These are phyloP conservation scores for Alternaria ventricosa DNA, from an alignment of 2,329 filamentous ascomycete species.

Conservation along the genomic window DNA sequence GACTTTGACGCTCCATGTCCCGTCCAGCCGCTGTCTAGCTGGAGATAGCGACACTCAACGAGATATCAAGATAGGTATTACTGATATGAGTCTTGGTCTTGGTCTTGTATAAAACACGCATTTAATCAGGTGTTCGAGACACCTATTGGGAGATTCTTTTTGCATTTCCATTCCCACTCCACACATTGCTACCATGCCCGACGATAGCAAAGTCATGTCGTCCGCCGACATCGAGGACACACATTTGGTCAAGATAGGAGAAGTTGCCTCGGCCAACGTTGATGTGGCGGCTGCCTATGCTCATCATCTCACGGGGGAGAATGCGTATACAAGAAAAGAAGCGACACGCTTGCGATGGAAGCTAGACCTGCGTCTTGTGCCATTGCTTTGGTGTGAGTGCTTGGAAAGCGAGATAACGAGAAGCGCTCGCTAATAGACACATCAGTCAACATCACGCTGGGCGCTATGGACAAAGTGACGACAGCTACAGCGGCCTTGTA, in stretches of 20 bases:
- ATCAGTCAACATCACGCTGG: slow-evolving; percentile 24
- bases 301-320: slow-evolving; percentile 30
- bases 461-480: slow-evolving; percentile 28
- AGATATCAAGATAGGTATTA: slow-evolving; percentile 3
- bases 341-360: slow-evolving; percentile 48
- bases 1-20: not conserved
- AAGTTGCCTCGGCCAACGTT: slow-evolving; percentile 12
- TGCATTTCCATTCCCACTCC: not conserved
- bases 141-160: not conserved
- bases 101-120: not conserved
- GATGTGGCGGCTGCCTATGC: slow-evolving; percentile 39
- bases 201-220: slow-evolving; percentile 1
- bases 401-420: not conserved
- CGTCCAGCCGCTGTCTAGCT: not conserved
- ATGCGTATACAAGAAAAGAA: slow-evolving; percentile 33
- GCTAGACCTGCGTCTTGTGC: slow-evolving; percentile 51
- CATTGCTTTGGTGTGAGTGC: slow-evolving; percentile 44
- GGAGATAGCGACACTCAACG: slow-evolving; percentile 2
- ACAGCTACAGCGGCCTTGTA: slow-evolving; percentile 32
- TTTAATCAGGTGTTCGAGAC: not conserved
- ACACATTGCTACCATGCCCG: not conserved
- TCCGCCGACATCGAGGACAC: slow-evolving; percentile 6
- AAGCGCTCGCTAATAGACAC: not conserved
- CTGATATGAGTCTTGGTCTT: not conserved
- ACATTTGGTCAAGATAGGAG: slow-evolving; percentile 7